phyloP scores from a whole-genome alignment of 805 yeast genomes.

The Wickerhamomyces silvicola region DNA sequence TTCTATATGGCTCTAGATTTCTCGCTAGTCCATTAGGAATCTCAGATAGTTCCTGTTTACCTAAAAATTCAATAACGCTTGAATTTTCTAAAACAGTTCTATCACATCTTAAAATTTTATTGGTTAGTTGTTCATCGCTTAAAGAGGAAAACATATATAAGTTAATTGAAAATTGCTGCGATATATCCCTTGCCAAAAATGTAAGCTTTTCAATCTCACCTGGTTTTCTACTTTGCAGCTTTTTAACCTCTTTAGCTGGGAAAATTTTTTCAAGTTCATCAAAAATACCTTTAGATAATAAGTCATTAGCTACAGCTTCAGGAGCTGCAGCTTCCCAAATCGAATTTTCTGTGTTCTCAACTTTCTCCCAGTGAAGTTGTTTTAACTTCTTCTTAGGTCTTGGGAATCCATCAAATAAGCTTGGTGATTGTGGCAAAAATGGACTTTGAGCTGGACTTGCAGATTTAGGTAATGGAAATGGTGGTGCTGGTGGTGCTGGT shows the following conservation, averaged over 20 bases:
- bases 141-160: conserved; percentile 53
- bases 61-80: conserved; percentile 63
- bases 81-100: conserved; percentile 42
- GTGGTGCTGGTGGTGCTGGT: conserved; percentile 26
- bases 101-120: conserved; percentile 56
- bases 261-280: conserved; percentile 58
- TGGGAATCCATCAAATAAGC: conserved; percentile 26
- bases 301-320: conserved; percentile 41
- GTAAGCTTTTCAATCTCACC: conserved; percentile 42
- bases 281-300: conserved; percentile 55
- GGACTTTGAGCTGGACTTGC: conserved; percentile 12
- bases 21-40: conserved; percentile 49
- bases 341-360: conserved; percentile 51
- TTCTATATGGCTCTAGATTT: conserved; percentile 58
- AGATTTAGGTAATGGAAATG: conserved; percentile 14
- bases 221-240: conserved; percentile 29
- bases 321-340: conserved; percentile 51
- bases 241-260: conserved; percentile 37
- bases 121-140: conserved; percentile 48
- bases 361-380: conserved; percentile 79
- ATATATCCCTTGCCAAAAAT: conserved; percentile 61
- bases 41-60: conserved; percentile 57
- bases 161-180: conserved; percentile 78
- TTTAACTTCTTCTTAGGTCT: conserved; percentile 56
- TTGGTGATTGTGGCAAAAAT: conserved; percentile 25